phyloP scores from a whole-genome alignment of 768 basidiomycete genomes.

The Naganishia antarctica region DNA sequence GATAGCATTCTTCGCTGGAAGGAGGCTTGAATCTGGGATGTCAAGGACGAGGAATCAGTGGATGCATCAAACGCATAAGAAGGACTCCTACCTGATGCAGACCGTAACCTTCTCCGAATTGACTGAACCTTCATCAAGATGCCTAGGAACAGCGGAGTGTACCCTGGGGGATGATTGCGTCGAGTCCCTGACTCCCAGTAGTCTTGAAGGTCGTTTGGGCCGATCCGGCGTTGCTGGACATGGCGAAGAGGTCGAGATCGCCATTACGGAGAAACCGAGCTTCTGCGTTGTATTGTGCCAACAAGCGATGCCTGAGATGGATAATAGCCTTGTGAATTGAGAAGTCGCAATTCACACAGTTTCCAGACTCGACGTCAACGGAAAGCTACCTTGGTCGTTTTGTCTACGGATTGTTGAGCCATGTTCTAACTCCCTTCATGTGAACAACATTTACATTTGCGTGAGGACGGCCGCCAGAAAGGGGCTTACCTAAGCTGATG shows the following conservation, averaged over 20 bases:
- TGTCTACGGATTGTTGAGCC: too few relatives aligned
- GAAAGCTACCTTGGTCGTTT: too few relatives aligned
- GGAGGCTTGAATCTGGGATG: slow-evolving; percentile 17
- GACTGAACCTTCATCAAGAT: background rate
- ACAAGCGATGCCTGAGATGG: too few relatives aligned
- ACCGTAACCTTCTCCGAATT: slow-evolving; percentile 23
- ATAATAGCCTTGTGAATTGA: too few relatives aligned
- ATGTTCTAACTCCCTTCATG: too few relatives aligned
- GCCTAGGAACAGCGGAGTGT: background rate
- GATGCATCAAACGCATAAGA: background rate
- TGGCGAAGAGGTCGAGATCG: background rate
- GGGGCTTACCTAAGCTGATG: too few relatives aligned
- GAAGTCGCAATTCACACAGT: too few relatives aligned
- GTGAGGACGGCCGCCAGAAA: too few relatives aligned
- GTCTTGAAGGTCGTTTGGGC: slow-evolving; percentile 9
- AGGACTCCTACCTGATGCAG: slow-evolving; percentile 18
- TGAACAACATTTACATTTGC: too few relatives aligned
- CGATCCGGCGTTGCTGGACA: slow-evolving; percentile 8
- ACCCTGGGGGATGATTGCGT: background rate
- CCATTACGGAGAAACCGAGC: background rate
- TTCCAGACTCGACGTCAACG: too few relatives aligned
- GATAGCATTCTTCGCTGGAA: slow-evolving; percentile 16
- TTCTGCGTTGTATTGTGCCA: background rate
- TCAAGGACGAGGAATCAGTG: background rate
- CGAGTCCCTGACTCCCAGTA: slow-evolving; percentile 6